These are phyloP conservation scores for Luvunga scandens DNA, from an alignment of 345 rosid species.

Conservation along the genomic window DNA sequence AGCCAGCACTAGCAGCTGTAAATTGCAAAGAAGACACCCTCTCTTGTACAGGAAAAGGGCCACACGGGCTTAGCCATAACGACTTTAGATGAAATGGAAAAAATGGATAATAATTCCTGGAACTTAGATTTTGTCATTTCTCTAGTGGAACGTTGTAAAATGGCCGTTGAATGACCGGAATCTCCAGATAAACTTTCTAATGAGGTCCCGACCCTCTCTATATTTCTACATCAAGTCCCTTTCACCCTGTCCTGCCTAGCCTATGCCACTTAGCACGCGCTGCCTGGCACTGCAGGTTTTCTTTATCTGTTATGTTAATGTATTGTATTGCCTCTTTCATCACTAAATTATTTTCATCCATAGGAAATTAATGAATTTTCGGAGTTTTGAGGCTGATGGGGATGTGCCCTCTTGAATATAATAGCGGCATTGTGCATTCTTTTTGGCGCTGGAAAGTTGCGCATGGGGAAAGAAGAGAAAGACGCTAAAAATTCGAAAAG, in stretches of 20 bases:
- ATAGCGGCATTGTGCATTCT: slow-evolving; percentile 1
- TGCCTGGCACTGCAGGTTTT: slow-evolving; percentile 10
- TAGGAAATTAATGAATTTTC: background rate
- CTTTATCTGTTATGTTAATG: background rate
- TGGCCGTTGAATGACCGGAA: slow-evolving; percentile 17
- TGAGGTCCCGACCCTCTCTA: background rate
- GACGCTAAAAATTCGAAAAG: slow-evolving; percentile 13
- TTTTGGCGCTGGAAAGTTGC: slow-evolving; percentile 27
- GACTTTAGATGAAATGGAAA: background rate
- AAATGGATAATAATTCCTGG: background rate
- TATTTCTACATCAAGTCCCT: slow-evolving; percentile 6
- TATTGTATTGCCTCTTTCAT: background rate
- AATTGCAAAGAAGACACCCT: slow-evolving; percentile 10
- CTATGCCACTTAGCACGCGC: slow-evolving; percentile 25
- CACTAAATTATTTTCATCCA: background rate
- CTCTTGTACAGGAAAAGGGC: slow-evolving; percentile 1
- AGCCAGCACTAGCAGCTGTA: background rate
- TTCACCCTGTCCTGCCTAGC: background rate
- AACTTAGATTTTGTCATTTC: slow-evolving; percentile 29
- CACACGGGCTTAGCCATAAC: background rate
- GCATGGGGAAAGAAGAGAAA: slow-evolving; percentile 29
- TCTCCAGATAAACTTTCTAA: background rate
- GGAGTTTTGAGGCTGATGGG: background rate
- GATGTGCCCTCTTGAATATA: slow-evolving; percentile 23
- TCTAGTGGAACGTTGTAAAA: slow-evolving; percentile 21